phyloP scores from a whole-genome alignment of 2,329 filamentous ascomycete species.

The Aureobasidium subglaciale region DNA sequence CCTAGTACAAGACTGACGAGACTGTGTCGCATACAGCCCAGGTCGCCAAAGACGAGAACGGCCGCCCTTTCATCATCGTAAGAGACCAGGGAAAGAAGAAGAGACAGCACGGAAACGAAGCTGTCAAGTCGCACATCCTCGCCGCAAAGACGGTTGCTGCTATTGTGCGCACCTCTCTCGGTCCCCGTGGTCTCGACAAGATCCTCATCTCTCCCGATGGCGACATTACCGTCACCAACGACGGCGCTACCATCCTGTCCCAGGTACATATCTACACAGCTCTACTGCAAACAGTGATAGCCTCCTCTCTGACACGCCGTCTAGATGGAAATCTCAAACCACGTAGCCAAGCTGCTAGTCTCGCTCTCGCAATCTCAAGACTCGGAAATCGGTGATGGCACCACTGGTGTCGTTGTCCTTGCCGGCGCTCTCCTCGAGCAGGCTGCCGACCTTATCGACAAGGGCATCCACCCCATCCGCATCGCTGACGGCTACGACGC shows the following conservation, averaged over 20 bases:
- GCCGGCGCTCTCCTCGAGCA: conserved; percentile 93
- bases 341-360: conserved; percentile 93
- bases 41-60: conserved; percentile 94
- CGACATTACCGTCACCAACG: conserved; percentile 98
- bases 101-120: conserved; percentile 91
- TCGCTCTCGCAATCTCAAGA: conserved; percentile 98
- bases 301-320: not conserved
- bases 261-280: conserved; percentile 41
- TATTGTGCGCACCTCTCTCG: conserved; percentile 95
- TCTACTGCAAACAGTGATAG: not conserved
- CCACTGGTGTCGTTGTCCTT: conserved; percentile 92
- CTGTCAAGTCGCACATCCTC: conserved; percentile 96
- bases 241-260: conserved; percentile 92
- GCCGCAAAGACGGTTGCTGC: conserved; percentile 92
- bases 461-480: conserved; percentile 97
- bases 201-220: conserved; percentile 98
- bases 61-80: conserved; percentile 94
- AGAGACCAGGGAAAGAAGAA: conserved; percentile 98
- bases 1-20: not conserved
- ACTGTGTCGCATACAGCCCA: conserved; percentile 41
- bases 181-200: conserved; percentile 94
- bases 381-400: conserved; percentile 97
- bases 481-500: conserved; percentile 98
- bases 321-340: conserved; percentile 97
- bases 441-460: conserved; percentile 96